Conservation (phyloP, 192 early-diverging fungal genomes). For the Gaertneriomyces semiglobifer region DNA sequence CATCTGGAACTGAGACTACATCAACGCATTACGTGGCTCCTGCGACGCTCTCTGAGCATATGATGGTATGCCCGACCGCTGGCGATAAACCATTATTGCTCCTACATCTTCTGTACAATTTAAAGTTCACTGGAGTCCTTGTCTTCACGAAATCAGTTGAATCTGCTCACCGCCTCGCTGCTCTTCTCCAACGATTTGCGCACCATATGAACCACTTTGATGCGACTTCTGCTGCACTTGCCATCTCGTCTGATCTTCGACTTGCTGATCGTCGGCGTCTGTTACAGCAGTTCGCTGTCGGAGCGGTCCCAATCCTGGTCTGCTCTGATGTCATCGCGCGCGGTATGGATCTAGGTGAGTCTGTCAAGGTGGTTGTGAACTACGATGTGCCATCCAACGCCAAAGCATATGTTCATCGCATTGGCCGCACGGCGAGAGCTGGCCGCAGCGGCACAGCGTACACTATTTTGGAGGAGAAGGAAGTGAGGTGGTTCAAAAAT, state of each 20-base stretch:
- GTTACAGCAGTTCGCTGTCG: slow-evolving; percentile 26
- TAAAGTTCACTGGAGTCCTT: slow-evolving; percentile 59
- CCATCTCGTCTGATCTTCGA: slow-evolving; percentile 37
- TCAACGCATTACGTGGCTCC: slow-evolving; percentile 45
- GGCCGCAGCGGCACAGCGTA: slow-evolving; percentile 67
- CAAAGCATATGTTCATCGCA: slow-evolving; percentile 93
- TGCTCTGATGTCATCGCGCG: slow-evolving; percentile 89
- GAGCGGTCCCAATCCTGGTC: slow-evolving; percentile 49
- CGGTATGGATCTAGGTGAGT: slow-evolving; percentile 80
- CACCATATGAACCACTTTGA: background rate
- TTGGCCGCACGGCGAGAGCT: slow-evolving; percentile 90
- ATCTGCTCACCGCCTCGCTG: slow-evolving; percentile 73
- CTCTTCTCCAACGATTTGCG: slow-evolving; percentile 30
- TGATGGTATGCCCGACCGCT: slow-evolving; percentile 58
- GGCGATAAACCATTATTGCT: slow-evolving; percentile 82
- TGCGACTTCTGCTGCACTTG: slow-evolving; percentile 8
- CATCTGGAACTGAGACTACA: slow-evolving; percentile 6
- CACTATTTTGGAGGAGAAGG: slow-evolving; percentile 36
- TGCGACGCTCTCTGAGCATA: slow-evolving; percentile 64
- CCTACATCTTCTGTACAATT: slow-evolving; percentile 72
- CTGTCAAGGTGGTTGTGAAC: slow-evolving; percentile 78
- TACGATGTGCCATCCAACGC: slow-evolving; percentile 85
- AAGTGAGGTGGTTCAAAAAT: slow-evolving; percentile 46
- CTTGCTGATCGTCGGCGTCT: slow-evolving; percentile 25
- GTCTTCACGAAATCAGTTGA: slow-evolving; percentile 89